Conservation (phyloP, 1,284 basidiomycete species). For the Ganoderma meredithae region DNA sequence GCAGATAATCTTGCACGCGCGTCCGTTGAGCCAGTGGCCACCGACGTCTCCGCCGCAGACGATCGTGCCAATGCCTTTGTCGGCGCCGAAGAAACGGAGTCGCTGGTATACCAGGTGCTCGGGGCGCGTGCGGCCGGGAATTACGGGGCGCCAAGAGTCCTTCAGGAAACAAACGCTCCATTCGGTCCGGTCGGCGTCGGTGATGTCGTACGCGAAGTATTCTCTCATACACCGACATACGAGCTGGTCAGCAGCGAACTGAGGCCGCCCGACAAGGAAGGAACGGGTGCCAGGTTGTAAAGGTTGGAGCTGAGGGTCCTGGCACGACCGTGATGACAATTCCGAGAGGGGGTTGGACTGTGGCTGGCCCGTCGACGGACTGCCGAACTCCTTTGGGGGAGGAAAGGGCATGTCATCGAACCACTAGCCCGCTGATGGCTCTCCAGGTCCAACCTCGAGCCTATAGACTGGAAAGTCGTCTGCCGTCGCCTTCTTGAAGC, state of each 20-base stretch:
- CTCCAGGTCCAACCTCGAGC: not conserved
- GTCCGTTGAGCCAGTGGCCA: conserved; percentile 12
- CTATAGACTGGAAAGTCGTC: conserved; percentile 5
- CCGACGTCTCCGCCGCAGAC: conserved; percentile 22
- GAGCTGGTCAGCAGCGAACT: conserved; percentile 6
- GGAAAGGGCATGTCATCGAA: not conserved
- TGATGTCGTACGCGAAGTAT: not conserved
- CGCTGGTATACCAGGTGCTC: conserved; percentile 18
- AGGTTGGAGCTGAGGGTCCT: too few species aligned
- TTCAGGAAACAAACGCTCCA: conserved; percentile 13
- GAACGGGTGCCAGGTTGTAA: too few species aligned
- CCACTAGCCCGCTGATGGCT: not conserved
- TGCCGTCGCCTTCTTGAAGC: not conserved
- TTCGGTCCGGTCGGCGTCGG: too few species aligned
- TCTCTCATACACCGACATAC: conserved; percentile 14
- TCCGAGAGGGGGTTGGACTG: too few species aligned
- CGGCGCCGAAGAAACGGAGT: not conserved
- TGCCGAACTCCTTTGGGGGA: not conserved
- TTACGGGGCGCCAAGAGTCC: conserved; percentile 20
- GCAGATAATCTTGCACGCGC: conserved; percentile 3
- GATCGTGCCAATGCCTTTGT: conserved; percentile 4
- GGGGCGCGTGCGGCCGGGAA: conserved; percentile 8
- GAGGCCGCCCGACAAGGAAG: conserved; percentile 16
- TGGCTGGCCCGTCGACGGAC: not conserved
- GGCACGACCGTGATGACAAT: too few species aligned